Conservation (phyloP, 2,329 filamentous ascomycete species). For the Alternaria infectoria region DNA sequence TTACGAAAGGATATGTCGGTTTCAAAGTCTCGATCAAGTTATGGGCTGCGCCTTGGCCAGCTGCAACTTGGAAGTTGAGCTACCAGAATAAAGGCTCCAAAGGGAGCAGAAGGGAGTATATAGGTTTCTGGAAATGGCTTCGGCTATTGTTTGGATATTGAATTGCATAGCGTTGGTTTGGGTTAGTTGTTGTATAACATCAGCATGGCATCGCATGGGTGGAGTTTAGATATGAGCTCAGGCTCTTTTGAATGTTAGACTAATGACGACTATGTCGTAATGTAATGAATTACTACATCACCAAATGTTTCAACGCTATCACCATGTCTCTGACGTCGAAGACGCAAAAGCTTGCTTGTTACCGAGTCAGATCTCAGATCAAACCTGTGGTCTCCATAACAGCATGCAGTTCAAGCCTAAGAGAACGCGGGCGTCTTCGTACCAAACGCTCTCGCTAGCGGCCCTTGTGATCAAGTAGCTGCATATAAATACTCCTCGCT, state of each 20-base stretch:
- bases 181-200: background rate
- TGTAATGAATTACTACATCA: background rate
- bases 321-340: background rate
- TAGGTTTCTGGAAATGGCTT: background rate
- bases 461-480: background rate
- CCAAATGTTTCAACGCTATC: accelerated
- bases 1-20: slow-evolving; percentile 12
- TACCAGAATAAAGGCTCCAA: slow-evolving; percentile 5
- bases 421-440: background rate
- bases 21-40: slow-evolving; percentile 20
- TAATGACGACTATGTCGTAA: slow-evolving; percentile 7
- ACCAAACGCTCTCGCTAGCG: background rate
- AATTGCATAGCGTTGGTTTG: slow-evolving; percentile 12
- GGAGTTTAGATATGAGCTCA: background rate
- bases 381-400: background rate
- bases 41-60: slow-evolving; percentile 13
- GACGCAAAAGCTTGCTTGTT: background rate
- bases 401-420: background rate
- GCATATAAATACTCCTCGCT: too few species aligned
- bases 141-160: background rate
- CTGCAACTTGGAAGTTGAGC: slow-evolving; percentile 8
- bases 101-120: background rate
- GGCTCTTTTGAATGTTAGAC: background rate
- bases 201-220: background rate
- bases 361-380: background rate